These are phyloP conservation scores for Cyclotella sp. DNA, from an alignment of 108 stramenopile genomes.

Conservation along the genomic window DNA sequence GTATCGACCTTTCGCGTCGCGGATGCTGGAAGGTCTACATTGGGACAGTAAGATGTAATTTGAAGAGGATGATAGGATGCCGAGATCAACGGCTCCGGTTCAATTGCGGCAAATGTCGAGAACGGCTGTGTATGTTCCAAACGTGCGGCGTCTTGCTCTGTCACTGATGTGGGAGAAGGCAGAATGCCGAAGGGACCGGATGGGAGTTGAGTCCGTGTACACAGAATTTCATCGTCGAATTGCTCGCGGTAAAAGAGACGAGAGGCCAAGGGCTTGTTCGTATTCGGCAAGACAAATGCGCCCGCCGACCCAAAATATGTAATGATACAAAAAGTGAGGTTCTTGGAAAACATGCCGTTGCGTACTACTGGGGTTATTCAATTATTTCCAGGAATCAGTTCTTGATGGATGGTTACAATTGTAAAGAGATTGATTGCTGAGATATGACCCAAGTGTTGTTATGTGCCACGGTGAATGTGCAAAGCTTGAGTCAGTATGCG, in stretches of 20 bases:
- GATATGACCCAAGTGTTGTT: too few relatives aligned
- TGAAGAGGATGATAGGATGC: neutral
- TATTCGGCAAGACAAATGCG: too few relatives aligned
- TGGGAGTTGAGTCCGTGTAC: neutral
- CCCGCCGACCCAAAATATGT: too few relatives aligned
- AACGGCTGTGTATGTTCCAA: neutral
- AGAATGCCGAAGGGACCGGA: slow-evolving; percentile 15
- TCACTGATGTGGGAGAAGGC: neutral
- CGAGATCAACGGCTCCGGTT: slow-evolving; percentile 14
- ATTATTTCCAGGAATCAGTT: too few relatives aligned
- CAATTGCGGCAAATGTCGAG: neutral
- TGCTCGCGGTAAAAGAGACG: slow-evolving; percentile 1
- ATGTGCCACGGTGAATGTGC: too few relatives aligned
- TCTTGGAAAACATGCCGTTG: too few relatives aligned
- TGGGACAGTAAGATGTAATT: slow-evolving; percentile 8
- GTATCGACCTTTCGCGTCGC: neutral
- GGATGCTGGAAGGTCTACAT: slow-evolving; percentile 2
- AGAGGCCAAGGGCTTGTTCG: neutral
- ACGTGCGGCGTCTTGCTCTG: neutral
- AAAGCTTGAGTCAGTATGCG: too few relatives aligned
- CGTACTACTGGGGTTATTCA: too few relatives aligned
- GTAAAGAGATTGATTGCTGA: too few relatives aligned
- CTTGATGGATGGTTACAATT: too few relatives aligned
- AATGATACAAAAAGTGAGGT: too few relatives aligned
- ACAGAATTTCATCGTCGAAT: neutral